Evolutionary conservation across 768 basidiomycete species (phyloP), one percentile per base, ranked within the genome.

Genomic region (Psilocybe azurescens): DNA sequence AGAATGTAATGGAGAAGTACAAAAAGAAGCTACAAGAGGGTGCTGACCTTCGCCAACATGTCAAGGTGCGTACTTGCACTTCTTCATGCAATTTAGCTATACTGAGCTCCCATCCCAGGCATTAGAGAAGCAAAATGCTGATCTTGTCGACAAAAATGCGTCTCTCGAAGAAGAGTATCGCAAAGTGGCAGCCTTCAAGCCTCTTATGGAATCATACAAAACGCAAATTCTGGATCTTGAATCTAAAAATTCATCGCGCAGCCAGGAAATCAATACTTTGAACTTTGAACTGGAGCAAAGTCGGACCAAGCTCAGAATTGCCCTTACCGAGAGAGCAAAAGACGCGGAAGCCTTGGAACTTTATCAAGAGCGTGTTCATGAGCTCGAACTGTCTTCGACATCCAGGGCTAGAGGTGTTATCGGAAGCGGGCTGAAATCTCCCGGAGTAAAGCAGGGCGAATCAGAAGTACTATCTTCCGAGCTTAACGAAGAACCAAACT

Each of bases 1-100:
- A 99, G 77, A 96, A 96, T 70, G 95, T 97, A 30, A 93, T 97
- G 86, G 95, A 98, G 76, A 99, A 99, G 75, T 96, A 98, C 76
- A 97, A 96, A 79, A 96, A 94, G 83, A 99, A 99, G 77, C 83
- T 99, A 1, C 97, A 98, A 69, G 97, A 98, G 73, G 88, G 91
- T 3, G 94, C 92, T 13, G 94, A 97, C 65, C 79, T 96, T 18
- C 87, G 95, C 29, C 93, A 94, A 64, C 88, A 89, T 60, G 87
- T 96, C 70, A 94, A 92, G 78, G 93, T 90, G 59, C 39, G 75
- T 67, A 2, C 67, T 72, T 28, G 68, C 70, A 29, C 47, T 18
- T 41, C n/a, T 18, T 47, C 28, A 1, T 58, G 30, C 38, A 53
- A 52, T 13, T 58, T 28, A 53, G 24, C 24, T 39, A 38, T 38